These are phyloP conservation scores for Fraxinus pennsylvanica DNA, from an alignment of 257 asterid genomes.

Conservation along the genomic window DNA sequence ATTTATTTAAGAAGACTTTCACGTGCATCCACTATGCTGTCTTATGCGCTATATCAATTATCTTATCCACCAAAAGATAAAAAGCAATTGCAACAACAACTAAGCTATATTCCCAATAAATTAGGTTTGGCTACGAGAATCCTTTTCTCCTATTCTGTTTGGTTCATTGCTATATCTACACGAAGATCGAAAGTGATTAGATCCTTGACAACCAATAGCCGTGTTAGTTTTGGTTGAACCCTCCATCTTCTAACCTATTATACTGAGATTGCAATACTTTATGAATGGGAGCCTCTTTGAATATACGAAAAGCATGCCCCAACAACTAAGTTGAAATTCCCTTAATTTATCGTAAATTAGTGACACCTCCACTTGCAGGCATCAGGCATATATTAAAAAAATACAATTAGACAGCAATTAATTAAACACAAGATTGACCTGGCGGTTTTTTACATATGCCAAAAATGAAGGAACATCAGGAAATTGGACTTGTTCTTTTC, in stretches of 20 bases:
- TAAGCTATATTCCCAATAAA: background rate
- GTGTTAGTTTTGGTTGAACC: background rate
- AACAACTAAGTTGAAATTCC: background rate
- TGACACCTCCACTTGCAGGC: background rate
- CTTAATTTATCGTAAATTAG: background rate
- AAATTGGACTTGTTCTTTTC: constrained; percentile 61
- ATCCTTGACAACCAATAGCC: background rate
- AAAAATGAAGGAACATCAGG: constrained; percentile 81
- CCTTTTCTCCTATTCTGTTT: background rate
- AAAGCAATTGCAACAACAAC: background rate
- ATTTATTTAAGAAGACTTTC: background rate
- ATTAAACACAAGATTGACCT: constrained; percentile 47
- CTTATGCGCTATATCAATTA: constrained; percentile 3
- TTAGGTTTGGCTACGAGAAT: background rate
- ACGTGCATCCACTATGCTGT: background rate
- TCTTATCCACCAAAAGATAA: constrained; percentile 1
- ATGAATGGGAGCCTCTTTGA: background rate
- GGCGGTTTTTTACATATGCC: constrained; percentile 94
- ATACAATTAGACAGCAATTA: background rate
- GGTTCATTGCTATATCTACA: background rate
- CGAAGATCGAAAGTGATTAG: background rate
- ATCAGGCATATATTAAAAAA: background rate
- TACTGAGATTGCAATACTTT: background rate
- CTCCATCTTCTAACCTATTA: background rate
- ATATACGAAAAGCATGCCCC: background rate